A percentile compares a stretch with the other conserved stretches of the same genome.
Evolutionary conservation across 1,284 basidiomycete genomes (phyloP).

Genomic region (Cutaneotrichosporon arboriforme): DNA sequence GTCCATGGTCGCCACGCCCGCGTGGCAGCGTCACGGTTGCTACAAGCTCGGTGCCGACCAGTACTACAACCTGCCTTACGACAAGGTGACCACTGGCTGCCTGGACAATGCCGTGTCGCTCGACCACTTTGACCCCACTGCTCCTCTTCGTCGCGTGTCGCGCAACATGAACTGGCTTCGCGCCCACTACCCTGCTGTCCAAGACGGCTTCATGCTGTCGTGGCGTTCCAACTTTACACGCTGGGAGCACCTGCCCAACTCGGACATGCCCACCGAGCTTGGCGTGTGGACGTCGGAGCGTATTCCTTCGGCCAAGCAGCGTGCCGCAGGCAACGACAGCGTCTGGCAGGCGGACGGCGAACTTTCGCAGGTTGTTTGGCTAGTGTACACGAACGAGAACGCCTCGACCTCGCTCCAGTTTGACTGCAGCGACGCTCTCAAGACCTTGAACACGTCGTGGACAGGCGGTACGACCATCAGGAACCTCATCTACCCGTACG

Average conservation of each 20-base stretch:
- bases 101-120: slow-evolving; percentile 79
- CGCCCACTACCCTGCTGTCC: slow-evolving; percentile 61
- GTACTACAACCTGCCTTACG: slow-evolving; percentile 82
- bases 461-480: slow-evolving; percentile 56
- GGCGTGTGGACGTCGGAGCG: slow-evolving; percentile 77
- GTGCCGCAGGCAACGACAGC: slow-evolving; percentile 42
- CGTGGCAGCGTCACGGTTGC: slow-evolving; percentile 88
- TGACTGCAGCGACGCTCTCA: slow-evolving; percentile 54
- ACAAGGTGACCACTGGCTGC: slow-evolving; percentile 70
- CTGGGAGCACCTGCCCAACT: slow-evolving; percentile 69
- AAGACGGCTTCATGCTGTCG: slow-evolving; percentile 75
- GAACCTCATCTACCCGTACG: slow-evolving; percentile 78
- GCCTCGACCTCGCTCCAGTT: slow-evolving; percentile 59
- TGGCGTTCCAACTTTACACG: slow-evolving; percentile 77
- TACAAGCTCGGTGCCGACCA: slow-evolving; percentile 80
- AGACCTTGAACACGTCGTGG: slow-evolving; percentile 73
- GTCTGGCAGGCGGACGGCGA: slow-evolving; percentile 47
- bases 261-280: slow-evolving; percentile 75
- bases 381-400: slow-evolving; percentile 81
- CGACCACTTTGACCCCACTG: slow-evolving; percentile 89
- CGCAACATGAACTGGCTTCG: slow-evolving; percentile 68
- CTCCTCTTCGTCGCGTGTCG: slow-evolving; percentile 65
- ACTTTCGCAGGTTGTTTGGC: slow-evolving; percentile 60
- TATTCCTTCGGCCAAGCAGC: slow-evolving; percentile 55
- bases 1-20: slow-evolving; percentile 73